Evolutionary conservation across 1,139 yeast genomes (phyloP).

Genomic region (Yamadazyma songkhlaensis): DNA sequence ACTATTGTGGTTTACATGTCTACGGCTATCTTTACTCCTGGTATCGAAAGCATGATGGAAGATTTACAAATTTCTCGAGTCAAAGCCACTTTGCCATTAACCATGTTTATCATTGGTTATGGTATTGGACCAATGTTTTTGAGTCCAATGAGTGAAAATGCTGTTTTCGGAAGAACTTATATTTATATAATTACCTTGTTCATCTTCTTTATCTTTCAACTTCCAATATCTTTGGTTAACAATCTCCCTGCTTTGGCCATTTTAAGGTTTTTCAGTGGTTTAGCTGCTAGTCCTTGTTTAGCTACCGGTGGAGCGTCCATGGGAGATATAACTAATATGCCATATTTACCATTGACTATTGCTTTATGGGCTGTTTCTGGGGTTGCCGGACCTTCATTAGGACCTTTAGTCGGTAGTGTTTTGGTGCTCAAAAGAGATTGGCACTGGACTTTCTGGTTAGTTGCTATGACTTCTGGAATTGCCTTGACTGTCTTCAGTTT

Average conservation of each 20-base stretch:
- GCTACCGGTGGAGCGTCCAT: constrained; percentile 37
- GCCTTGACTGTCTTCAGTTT: constrained; percentile 24
- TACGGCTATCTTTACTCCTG: constrained; percentile 61
- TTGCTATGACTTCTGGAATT: constrained; percentile 29
- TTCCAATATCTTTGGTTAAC: constrained; percentile 28
- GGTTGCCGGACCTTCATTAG: constrained; percentile 35
- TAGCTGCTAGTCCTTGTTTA: constrained; percentile 33
- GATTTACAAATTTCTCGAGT: constrained; percentile 24
- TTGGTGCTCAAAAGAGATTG: constrained; percentile 18
- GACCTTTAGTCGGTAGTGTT: constrained; percentile 36
- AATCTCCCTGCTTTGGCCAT: constrained; percentile 30
- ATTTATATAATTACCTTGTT: constrained; percentile 29
- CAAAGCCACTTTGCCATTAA: constrained; percentile 31
- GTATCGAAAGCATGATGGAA: constrained; percentile 28
- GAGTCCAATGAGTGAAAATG: constrained; percentile 37
- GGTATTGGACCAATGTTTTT: constrained; percentile 40
- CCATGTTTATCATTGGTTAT: constrained; percentile 37
- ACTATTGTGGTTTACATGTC: constrained; percentile 59
- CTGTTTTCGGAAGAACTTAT: constrained; percentile 51
- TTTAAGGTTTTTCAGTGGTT: constrained; percentile 29
- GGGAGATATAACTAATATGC: constrained; percentile 23
- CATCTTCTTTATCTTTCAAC: constrained; percentile 31
- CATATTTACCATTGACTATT: constrained; percentile 31
- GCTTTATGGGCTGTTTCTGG: constrained; percentile 33
- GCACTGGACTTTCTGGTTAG: constrained; percentile 43